Percentiles rank a stretch among this genome's conserved stretches.
These are phyloP conservation scores for Xylariales sp. DNA, from an alignment of 2,329 filamentous ascomycete genomes.

Conservation along the genomic window DNA sequence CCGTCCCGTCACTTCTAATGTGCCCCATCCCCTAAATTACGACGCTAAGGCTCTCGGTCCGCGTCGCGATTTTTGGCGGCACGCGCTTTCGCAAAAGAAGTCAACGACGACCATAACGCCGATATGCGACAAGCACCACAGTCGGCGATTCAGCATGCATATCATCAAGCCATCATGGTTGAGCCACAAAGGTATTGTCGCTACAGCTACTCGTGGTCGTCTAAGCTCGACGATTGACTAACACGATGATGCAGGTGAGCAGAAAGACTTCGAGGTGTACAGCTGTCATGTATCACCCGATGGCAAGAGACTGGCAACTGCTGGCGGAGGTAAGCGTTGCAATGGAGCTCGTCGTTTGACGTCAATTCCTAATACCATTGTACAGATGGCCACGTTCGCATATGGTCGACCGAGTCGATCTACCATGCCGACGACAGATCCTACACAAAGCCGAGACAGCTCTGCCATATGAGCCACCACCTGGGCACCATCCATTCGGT, in stretches of 20 bases:
- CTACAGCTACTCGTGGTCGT: constrained; percentile 11
- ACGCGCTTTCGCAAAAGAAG: too few relatives aligned
- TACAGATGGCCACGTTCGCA: constrained; percentile 87
- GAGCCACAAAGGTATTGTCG: constrained; percentile 71
- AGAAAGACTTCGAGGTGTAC: constrained; percentile 98
- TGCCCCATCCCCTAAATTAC: too few relatives aligned
- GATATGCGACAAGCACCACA: constrained; percentile 27
- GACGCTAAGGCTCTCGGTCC: too few relatives aligned
- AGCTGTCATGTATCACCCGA: constrained; percentile 97
- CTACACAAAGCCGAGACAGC: constrained; percentile 78
- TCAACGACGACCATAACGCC: too few relatives aligned
- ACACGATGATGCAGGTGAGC: constrained; percentile 60
- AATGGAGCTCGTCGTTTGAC: too few relatives aligned
- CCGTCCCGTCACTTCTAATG: too few relatives aligned
- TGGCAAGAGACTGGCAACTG: constrained; percentile 85
- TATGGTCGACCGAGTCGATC: constrained; percentile 96
- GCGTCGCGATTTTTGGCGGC: too few relatives aligned
- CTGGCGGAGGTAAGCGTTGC: constrained; percentile 70
- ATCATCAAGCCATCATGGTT: constrained; percentile 96
- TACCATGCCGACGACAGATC: constrained; percentile 69
- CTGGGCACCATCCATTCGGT: constrained; percentile 96
- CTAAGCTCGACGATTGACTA: constrained; percentile 16
- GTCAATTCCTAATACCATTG: constrained; percentile 10
- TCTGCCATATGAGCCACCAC: constrained; percentile 97
- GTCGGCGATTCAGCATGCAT: constrained; percentile 53